Evolutionary conservation across 1,284 basidiomycete species (phyloP).

Genomic region (Malassezia obtusa): DNA sequence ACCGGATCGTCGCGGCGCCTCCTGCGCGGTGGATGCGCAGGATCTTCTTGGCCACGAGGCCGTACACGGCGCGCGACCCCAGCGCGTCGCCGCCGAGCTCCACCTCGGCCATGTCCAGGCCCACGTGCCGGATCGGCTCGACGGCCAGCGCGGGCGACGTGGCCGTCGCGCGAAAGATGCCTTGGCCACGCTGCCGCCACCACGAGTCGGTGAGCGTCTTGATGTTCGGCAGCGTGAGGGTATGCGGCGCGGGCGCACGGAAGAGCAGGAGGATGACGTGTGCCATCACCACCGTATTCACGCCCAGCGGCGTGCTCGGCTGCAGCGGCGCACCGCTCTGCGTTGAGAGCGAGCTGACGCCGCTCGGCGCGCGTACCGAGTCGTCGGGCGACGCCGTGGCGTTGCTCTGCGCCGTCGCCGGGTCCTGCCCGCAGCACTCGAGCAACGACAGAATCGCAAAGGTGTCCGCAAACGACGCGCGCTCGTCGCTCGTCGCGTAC

Average conservation of each 20-base stretch:
- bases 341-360: background rate
- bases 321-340: background rate
- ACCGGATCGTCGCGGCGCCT: conserved; percentile 11
- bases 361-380: background rate
- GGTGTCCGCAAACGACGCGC: conserved; percentile 28
- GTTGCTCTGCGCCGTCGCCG: conserved; percentile 19
- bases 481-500: conserved; percentile 23
- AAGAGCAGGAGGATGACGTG: conserved; percentile 36
- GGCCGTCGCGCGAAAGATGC: background rate
- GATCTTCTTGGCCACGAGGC: conserved; percentile 39
- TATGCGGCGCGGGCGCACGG: conserved; percentile 21
- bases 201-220: conserved; percentile 27
- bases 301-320: conserved; percentile 18
- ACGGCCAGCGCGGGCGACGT: background rate
- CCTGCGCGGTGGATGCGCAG: conserved; percentile 21
- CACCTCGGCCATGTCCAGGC: conserved; percentile 23
- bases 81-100: conserved; percentile 22
- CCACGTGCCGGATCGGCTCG: conserved; percentile 16
- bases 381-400: conserved; percentile 14
- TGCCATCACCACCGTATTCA: conserved; percentile 28
- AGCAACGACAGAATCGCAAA: conserved; percentile 22
- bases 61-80: conserved; percentile 39
- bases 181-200: conserved; percentile 29
- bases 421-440: conserved; percentile 22
- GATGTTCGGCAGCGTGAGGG: conserved; percentile 32